phyloP scores from a whole-genome alignment of 208 protist species.

The Acanthamoeba divionensis region DNA sequence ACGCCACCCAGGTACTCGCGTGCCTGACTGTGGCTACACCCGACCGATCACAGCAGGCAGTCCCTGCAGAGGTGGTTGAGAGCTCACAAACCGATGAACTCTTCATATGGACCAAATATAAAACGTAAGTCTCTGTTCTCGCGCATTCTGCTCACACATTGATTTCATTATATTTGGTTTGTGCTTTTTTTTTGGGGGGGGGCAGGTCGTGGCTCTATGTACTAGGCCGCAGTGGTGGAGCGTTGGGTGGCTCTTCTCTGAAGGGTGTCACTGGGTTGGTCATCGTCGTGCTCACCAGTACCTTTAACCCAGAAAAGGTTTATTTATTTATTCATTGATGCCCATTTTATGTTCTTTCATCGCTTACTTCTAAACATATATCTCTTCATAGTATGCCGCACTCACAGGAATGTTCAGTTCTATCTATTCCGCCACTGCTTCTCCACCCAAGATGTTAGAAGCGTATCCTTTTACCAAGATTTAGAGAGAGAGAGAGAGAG shows the following conservation, averaged over 20 bases:
- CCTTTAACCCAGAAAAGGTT: slow-evolving; percentile 2
- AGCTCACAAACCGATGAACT: neutral
- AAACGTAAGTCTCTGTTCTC: neutral
- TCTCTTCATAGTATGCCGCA: neutral
- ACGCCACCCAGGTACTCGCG: too few relatives aligned
- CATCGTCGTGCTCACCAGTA: neutral
- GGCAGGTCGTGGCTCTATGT: neutral
- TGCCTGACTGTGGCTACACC: neutral
- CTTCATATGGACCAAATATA: slow-evolving; percentile 13
- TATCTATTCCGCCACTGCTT: neutral
- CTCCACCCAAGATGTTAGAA: neutral
- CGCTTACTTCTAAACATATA: too few relatives aligned
- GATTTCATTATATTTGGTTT: neutral
- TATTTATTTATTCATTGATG: too few relatives aligned
- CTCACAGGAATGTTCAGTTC: neutral
- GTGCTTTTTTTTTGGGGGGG: neutral
- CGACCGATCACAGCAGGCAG: neutral
- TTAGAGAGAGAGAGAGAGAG: neutral
- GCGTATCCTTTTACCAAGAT: neutral
- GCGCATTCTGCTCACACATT: neutral
- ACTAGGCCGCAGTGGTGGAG: neutral
- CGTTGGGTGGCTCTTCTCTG: neutral
- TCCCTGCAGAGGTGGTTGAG: neutral
- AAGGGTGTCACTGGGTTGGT: neutral
- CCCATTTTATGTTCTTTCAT: too few relatives aligned